Evolutionary conservation across 495 filamentous ascomycete species (phyloP), one percentile per base, ranked within the genome.

Genomic region (Penicillium simplicissimum): DNA sequence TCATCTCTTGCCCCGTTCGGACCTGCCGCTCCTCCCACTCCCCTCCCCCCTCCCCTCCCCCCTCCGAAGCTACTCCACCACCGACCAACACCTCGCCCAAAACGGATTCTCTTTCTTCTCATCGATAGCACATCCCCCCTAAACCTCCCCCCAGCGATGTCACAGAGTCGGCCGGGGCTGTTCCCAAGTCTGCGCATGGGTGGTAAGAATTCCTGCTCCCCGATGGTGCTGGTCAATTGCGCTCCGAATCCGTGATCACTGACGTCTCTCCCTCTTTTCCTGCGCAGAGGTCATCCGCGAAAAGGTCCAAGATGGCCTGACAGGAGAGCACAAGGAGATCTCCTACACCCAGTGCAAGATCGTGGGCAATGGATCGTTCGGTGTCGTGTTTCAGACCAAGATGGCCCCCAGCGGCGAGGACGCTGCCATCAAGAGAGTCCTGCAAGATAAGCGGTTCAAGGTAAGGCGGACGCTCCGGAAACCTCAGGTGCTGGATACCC

Each of bases 321-420:
- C 95, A 1, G 95, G 95, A 53, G 96, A 98, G 72, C 93, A 91
- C 60, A 90, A 89, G 74, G 95, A 98, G 69, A 89, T 98, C 79
- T 91, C 95, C 72, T 98, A 98, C 71, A 98, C 95, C 45, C 95
- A 98, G 74, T 98, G 95, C 81, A 98, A 98, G 81, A 98, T 98
- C 64, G 95, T 98, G n/a, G 95, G 95, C 68, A 98, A 98, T 77
- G 95, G 95, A 56, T 98, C 95, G 14, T 98, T 98, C 73, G 95
- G 95, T 61, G 95, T 98, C 21, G 95, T 98, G 62, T 98, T 98
- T 74, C 95, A 98, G 76, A 98, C 95, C 34, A 98, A 98, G 79
- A 87, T 98, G 70, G 93, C 95, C 62, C 95, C 95, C 15, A 94
- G 89, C 65, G 94, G 94, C 61, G 95, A 98, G 74, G 95, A 98